Base-by-base conservation (phyloP, 306 rosid genomes). In the Acmispon strigosus region DNA sequence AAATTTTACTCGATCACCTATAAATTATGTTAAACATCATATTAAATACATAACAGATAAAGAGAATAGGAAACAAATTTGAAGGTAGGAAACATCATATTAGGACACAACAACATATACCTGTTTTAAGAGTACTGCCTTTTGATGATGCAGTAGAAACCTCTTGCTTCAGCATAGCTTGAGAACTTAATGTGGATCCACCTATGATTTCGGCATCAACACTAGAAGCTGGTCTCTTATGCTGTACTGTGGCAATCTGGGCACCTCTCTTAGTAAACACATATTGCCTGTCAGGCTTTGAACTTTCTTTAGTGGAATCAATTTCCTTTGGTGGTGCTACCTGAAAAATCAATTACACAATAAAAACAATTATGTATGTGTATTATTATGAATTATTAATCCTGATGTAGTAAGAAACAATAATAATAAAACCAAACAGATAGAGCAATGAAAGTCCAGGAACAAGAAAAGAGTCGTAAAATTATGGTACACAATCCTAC, bases 1-100 rank as follows among this genome's bases (percentile, higher is more conserved):
- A 80, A 78, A 95, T 82, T 82, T 95, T 32, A 95, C 99, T 58
- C 91, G 82, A 77, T 91, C 99, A 71, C 99, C 99, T 95, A 84
- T 77, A 85, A 66, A 68, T 70, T 73, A 61, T 39, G 60, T 16
- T 36, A 80, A 56, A 53, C 69, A 54, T 3, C n/a, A 61, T 69
- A 17, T 22, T 71, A 49, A 63, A 3, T 58, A 37, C 24, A 19
- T n/a, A 27, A 42, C 12, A 55, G 10, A 57, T 42, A 32, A 51
- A 55, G 34, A 34, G 0, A 61, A 70, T 49, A 17, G 12, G 58
- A 51, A 44, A 47, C 56, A 39, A 52, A 22, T 64, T 54, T 36
- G 62, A 43, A 69, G 15, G 53, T 42, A 39, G 52, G 37, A 32
- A 36, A 13, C 36, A 13, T 55, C 49, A 17, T 16, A 47, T 29